Conservation (phyloP, 2,329 filamentous ascomycete genomes). For the Penicillium aurantiogriseum region DNA sequence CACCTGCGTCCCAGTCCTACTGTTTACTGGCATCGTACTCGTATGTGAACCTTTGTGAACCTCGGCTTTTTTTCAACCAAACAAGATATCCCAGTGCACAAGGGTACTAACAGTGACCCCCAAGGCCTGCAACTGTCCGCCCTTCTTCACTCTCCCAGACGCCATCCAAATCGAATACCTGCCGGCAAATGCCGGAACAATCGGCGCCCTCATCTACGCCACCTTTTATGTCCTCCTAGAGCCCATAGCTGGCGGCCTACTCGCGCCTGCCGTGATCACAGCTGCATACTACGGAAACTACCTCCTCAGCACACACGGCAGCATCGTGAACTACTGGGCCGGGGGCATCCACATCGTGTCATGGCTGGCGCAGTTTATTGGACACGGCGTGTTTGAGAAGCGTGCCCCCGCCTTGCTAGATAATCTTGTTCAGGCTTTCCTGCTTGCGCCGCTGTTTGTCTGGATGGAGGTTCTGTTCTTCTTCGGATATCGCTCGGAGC, state of each 20-base stretch:
- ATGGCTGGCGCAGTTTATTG: conserved; percentile 89
- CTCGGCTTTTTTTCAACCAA: background rate
- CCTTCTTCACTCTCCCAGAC: conserved; percentile 54
- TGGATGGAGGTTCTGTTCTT: conserved; percentile 93
- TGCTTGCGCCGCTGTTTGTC: conserved; percentile 92
- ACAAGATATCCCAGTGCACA: background rate
- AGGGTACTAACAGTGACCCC: background rate
- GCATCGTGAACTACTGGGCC: conserved; percentile 63
- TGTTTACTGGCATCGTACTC: conserved; percentile 59
- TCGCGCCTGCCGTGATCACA: conserved; percentile 73
- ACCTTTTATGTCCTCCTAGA: conserved; percentile 87
- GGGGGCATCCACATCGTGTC: conserved; percentile 67
- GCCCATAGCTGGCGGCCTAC: conserved; percentile 78
- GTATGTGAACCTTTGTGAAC: conserved; percentile 47
- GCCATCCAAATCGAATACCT: conserved; percentile 56
- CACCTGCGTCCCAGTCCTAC: conserved; percentile 60
- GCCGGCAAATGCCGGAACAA: conserved; percentile 59
- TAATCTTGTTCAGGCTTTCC: conserved; percentile 86
- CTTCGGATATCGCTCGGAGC: conserved; percentile 83
- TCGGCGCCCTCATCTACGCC: conserved; percentile 63
- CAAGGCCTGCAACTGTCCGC: conserved; percentile 57
- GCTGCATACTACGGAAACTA: conserved; percentile 75
- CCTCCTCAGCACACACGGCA: conserved; percentile 63
- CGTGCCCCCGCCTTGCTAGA: conserved; percentile 86
- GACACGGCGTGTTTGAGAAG: conserved; percentile 84